Base-by-base conservation (phyloP, 1,284 basidiomycete genomes). In the Trichosporon sp. region DNA sequence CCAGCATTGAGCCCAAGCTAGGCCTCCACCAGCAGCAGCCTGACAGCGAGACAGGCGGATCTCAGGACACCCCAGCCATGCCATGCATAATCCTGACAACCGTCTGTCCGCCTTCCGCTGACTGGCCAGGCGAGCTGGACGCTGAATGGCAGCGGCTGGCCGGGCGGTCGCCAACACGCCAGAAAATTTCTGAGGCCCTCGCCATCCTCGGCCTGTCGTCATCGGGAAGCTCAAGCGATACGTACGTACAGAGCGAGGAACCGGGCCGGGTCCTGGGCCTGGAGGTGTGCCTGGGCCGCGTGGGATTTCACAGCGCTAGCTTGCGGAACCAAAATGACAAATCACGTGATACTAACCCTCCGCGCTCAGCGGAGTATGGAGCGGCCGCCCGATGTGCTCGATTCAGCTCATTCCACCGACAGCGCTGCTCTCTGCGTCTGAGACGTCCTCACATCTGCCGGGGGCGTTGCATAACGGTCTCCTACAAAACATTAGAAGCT, bases 151-250 rank as follows among this genome's bases (percentile, higher is more conserved):
- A 51, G 21, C 18, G 47, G 47, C 47, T 51, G 47, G 47, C n/a
- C 3, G 35, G 12, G 12, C 35, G 35, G 35, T 7, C 35, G 35
- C n/a, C 15, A 13, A 3, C 47, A 25, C 6, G 56, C 56, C 56
- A 32, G 27, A 31, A 60, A 60, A 60, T 32, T 32, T 60, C 56
- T n/a, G 56, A 60, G 56, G 56, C 27, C 56, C 56, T 60, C 56
- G 15, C 27, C 32, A 15, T 8, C 47, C 21, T 23, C 18, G 15
- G 3, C 11, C 38, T 42, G 38, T 42, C 38, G 38, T 42, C 38
- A 42, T 42, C 38, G 32, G 4, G 32, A 32, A 4, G 5, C 32
- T 32, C 32, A 32, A 9, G 5, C 32, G 4, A 9, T 15, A 42
- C 38, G 38, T n/a, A n/a, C 18, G 38, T n/a, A 12, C 6, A 18